These are phyloP conservation scores for Salmacisia buchloeana DNA, from an alignment of 1,284 basidiomycete genomes.

Conservation along the genomic window DNA sequence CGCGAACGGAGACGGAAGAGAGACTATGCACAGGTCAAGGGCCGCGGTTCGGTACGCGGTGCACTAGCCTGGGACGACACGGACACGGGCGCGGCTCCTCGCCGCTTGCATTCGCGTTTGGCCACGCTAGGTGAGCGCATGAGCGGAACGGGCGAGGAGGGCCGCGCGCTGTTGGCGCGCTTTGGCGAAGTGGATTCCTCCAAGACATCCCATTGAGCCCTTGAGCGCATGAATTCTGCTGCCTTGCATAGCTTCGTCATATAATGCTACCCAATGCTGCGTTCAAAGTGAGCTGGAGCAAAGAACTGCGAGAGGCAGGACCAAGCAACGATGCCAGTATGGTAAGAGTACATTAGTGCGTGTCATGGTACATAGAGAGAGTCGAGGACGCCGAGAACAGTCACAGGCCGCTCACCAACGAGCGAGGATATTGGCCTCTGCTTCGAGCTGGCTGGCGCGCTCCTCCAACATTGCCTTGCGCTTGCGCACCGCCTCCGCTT, in stretches of 20 bases:
- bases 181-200: not conserved
- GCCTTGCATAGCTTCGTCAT: not conserved
- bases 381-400: not conserved
- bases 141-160: not conserved
- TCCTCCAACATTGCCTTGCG: not conserved
- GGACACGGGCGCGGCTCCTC: not conserved
- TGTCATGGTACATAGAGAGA: not conserved
- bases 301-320: no score
- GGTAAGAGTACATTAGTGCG: no score
- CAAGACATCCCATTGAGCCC: no score
- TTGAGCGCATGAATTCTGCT: not conserved
- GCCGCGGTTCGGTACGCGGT: not conserved
- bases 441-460: not conserved
- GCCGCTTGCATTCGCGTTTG: not conserved
- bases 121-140: not conserved
- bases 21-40: not conserved
- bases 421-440: conserved; percentile 1
- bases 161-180: not conserved
- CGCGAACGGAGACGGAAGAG: not conserved
- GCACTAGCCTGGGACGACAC: not conserved
- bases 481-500: not conserved
- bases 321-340: no score
- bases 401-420: not conserved
- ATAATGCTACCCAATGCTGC: no score
- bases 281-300: no score